These are phyloP conservation scores for Colletotrichum horii DNA, from an alignment of 2,329 filamentous ascomycete species.

Conservation along the genomic window DNA sequence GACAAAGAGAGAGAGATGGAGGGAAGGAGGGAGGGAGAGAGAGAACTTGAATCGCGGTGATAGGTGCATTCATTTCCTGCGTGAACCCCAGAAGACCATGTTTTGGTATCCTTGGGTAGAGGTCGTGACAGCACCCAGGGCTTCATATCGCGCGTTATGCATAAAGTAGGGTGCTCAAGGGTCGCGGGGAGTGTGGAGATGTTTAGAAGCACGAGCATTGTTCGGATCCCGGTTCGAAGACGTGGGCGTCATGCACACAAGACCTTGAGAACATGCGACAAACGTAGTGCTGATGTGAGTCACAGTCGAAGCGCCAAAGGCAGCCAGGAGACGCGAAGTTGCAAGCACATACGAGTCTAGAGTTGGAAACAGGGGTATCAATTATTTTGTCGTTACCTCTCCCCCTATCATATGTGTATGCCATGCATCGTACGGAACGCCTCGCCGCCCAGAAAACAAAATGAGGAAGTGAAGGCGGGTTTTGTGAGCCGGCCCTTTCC, in stretches of 20 bases:
- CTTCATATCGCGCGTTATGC: neutral
- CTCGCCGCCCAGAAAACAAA: neutral
- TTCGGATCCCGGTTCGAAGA: neutral
- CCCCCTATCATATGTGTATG: neutral
- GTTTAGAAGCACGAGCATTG: neutral
- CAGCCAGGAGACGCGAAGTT: neutral
- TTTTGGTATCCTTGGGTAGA: neutral
- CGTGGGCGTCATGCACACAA: neutral
- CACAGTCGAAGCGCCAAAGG: neutral
- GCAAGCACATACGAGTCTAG: neutral
- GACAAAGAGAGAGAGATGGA: neutral
- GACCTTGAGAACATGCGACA: neutral
- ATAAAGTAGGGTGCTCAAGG: neutral
- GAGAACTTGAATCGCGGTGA: neutral
- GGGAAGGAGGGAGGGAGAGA: neutral
- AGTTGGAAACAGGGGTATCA: constrained; percentile 15
- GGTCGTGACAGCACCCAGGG: neutral
- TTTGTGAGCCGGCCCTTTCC: neutral
- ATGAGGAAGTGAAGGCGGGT: neutral
- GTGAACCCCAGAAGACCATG: neutral
- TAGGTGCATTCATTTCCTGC: neutral
- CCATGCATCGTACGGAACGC: constrained; percentile 1
- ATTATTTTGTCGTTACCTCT: constrained; percentile 9
- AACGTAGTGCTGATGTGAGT: neutral
- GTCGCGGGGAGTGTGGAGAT: neutral